Evolutionary conservation across 2,329 filamentous ascomycete genomes (phyloP).

Genomic region (Lasiodiplodia sp.): DNA sequence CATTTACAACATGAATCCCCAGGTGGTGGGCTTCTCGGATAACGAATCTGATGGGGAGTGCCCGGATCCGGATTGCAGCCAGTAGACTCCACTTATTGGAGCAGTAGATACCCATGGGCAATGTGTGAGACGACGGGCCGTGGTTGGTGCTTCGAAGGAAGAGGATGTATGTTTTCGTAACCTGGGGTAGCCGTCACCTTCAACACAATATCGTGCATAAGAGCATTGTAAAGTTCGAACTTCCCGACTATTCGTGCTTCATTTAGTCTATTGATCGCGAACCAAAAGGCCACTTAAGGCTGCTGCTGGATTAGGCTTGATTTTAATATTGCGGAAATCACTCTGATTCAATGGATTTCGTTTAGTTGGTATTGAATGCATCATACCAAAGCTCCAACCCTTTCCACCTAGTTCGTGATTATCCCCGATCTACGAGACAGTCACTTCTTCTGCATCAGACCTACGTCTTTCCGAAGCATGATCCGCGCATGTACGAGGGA

Average conservation of each 20-base stretch:
- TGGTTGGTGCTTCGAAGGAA: background rate
- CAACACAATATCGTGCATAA: background rate
- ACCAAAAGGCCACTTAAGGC: background rate
- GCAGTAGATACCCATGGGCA: background rate
- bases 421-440: background rate
- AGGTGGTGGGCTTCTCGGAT: constrained; percentile 17
- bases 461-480: background rate
- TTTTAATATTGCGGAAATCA: background rate
- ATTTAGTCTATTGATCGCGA: background rate
- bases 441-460: background rate
- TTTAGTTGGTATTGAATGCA: too few species aligned
- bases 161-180: background rate
- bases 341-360: background rate
- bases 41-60: background rate
- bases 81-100: background rate
- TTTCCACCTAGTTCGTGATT: background rate
- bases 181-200: background rate
- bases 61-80: constrained; percentile 2
- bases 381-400: too few species aligned
- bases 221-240: background rate
- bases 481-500: background rate
- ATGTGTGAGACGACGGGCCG: background rate
- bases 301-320: background rate
- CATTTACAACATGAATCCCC: constrained; percentile 30
- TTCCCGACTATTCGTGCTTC: background rate